Evolutionary conservation across 176 grass and related monocot species (phyloP).

Genomic region (Cenchrus fungigraminus): DNA sequence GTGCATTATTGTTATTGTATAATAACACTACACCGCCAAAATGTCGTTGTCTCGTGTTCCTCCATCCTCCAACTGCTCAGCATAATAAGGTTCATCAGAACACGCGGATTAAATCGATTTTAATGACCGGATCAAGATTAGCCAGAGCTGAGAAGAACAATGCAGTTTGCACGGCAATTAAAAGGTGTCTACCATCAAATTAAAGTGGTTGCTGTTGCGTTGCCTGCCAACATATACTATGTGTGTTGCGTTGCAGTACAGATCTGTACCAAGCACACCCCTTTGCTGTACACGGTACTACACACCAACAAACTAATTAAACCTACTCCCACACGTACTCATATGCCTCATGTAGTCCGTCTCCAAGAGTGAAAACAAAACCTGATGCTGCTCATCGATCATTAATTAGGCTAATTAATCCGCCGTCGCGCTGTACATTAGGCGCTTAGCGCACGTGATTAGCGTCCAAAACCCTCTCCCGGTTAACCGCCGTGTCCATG

Average conservation of each 20-base stretch:
- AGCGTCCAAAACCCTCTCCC: neutral
- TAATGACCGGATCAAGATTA: neutral
- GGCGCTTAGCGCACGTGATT: neutral
- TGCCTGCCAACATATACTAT: neutral
- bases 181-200: neutral
- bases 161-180: neutral
- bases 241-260: too few relatives aligned
- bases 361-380: constrained; percentile 8
- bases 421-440: neutral
- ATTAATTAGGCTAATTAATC: neutral
- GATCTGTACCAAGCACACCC: neutral
- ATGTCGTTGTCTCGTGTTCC: constrained; percentile 20
- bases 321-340: neutral
- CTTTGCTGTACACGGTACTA: neutral
- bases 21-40: neutral
- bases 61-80: constrained; percentile 1
- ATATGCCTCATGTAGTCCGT: too few relatives aligned
- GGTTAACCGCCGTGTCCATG: neutral
- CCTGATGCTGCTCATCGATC: neutral
- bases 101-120: neutral
- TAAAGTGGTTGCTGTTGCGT: neutral
- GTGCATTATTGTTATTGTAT: neutral
- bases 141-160: neutral
- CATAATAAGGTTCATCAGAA: neutral
- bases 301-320: neutral